phyloP scores from a whole-genome alignment of 1,139 yeast species.

The Casaregolazyma lundiana region DNA sequence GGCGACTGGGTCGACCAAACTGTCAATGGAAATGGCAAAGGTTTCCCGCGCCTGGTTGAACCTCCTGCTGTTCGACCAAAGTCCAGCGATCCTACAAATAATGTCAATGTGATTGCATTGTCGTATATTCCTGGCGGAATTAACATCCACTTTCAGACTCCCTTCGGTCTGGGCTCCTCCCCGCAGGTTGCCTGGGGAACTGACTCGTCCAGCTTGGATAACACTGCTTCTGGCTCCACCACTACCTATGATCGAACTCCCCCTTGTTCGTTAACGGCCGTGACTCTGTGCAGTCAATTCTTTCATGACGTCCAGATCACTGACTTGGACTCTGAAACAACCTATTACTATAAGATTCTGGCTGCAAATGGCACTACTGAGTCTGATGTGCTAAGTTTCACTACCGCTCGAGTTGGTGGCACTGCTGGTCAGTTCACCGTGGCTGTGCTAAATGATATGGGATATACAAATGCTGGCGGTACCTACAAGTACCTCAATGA shows the following conservation, averaged over 20 bases:
- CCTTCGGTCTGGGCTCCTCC: conserved; percentile 15
- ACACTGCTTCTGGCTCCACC: conserved; percentile 11
- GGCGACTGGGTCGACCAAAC: conserved; percentile 16
- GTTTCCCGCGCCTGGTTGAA: conserved; percentile 15
- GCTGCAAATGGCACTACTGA: conserved; percentile 13
- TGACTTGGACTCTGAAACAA: conserved; percentile 27
- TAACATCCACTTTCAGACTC: conserved; percentile 17
- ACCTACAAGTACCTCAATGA: conserved; percentile 24
- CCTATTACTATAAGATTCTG: conserved; percentile 28
- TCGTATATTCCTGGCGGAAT: conserved; percentile 15
- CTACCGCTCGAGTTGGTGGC: conserved; percentile 18
- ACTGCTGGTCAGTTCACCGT: conserved; percentile 14
- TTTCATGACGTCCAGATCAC: conserved; percentile 28
- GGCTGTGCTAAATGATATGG: conserved; percentile 19
- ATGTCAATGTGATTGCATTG: conserved; percentile 16
- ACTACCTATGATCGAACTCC: conserved; percentile 16
- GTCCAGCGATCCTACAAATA: conserved; percentile 14
- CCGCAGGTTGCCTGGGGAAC: conserved; percentile 14
- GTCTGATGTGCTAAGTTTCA: conserved; percentile 21
- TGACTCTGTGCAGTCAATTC: conserved; percentile 15
- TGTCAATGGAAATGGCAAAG: conserved; percentile 17
- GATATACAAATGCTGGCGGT: conserved; percentile 19
- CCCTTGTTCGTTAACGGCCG: conserved; percentile 13
- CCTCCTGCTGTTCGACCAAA: conserved; percentile 16
- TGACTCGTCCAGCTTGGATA: conserved; percentile 6